Evolutionary conservation across 768 basidiomycete species (phyloP), one percentile per base, ranked within the genome.

Genomic region (Mycena chlorophos): DNA sequence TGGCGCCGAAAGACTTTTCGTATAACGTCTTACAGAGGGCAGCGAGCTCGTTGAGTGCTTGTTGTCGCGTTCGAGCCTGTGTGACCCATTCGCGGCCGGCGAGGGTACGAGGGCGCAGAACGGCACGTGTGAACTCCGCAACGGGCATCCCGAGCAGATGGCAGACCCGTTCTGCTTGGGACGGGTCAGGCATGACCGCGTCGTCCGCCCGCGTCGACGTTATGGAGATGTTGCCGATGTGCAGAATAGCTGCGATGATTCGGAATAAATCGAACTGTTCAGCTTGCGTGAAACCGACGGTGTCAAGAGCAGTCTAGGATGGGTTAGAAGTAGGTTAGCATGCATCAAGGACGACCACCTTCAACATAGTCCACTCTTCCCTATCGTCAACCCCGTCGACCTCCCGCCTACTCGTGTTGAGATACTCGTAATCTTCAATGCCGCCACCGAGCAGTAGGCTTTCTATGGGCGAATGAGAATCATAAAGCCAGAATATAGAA

Each of bases 51-150:
- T 97, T 95, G 28, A 91, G 74, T 1, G 95, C 95, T 68, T 99
- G 97, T 60, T 91, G 89, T 57, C 84, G 81, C 5, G 92, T 96
- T 46, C 97, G 80, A 6, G 94, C 90, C 65, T 98, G 95, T 0
- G 91, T 87, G 16, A 98, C 94, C 92, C 94, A 96, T 73, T 99
- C 97, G 22, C 95, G 81, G 17, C 97, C 97, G 14, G 97, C 97
- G 28, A 95, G 86, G 8, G 94, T 89, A 42, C 87, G 88, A 1
- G 97, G 97, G 4, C 89, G 88, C 16, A 97, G 77, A 17, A 98
- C 86, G 0, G 92, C 91, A 55, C 88, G 88, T 19, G 83, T 89
- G 69, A 99, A 96, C 56, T 97, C 95, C 0, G 85, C 78, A 4
- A 93, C 79, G 0, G 92, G 86, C 17, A 98, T 79, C 3, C 96